Conservation (phyloP, 2,329 filamentous ascomycete species). For the Ascochyta koolunga region DNA sequence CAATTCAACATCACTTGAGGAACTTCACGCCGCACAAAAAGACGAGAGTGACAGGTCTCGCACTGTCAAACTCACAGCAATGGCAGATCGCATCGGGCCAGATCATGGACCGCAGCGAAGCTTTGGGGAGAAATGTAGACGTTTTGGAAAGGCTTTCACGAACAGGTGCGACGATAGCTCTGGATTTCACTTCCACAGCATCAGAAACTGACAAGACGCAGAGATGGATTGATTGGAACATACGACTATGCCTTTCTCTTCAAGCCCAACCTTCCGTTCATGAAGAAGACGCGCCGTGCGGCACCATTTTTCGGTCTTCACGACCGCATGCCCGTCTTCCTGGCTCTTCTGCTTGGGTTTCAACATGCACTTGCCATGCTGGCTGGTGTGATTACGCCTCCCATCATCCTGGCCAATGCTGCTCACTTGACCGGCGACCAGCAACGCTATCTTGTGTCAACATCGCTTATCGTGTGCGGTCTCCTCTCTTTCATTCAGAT, state of each 20-base stretch:
- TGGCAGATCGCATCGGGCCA: slow-evolving; percentile 53
- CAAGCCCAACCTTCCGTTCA: slow-evolving; percentile 79
- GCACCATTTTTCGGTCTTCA: slow-evolving; percentile 86
- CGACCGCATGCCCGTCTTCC: slow-evolving; percentile 75
- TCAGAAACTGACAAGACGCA: slow-evolving; percentile 36
- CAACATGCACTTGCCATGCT: slow-evolving; percentile 80
- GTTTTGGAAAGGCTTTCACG: slow-evolving; percentile 54
- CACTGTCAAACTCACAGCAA: slow-evolving; percentile 11
- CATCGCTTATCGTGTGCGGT: slow-evolving; percentile 78
- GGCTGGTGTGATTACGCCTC: slow-evolving; percentile 73
- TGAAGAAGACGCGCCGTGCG: slow-evolving; percentile 65
- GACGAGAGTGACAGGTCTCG: slow-evolving; percentile 16
- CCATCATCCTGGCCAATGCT: slow-evolving; percentile 71
- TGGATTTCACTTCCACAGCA: background rate
- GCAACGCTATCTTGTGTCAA: slow-evolving; percentile 80
- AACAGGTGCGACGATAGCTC: slow-evolving; percentile 50
- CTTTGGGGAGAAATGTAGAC: slow-evolving; percentile 49
- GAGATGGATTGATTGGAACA: slow-evolving; percentile 77
- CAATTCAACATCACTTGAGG: slow-evolving; percentile 2
- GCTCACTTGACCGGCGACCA: slow-evolving; percentile 67
- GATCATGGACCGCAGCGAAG: slow-evolving; percentile 49
- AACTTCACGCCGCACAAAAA: slow-evolving; percentile 14
- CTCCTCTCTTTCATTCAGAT: slow-evolving; percentile 78
- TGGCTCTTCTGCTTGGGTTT: slow-evolving; percentile 76
- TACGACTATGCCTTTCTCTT: slow-evolving; percentile 95